These are phyloP conservation scores for Xylaria sp. DNA, from an alignment of 2,329 filamentous ascomycete species.

Conservation along the genomic window DNA sequence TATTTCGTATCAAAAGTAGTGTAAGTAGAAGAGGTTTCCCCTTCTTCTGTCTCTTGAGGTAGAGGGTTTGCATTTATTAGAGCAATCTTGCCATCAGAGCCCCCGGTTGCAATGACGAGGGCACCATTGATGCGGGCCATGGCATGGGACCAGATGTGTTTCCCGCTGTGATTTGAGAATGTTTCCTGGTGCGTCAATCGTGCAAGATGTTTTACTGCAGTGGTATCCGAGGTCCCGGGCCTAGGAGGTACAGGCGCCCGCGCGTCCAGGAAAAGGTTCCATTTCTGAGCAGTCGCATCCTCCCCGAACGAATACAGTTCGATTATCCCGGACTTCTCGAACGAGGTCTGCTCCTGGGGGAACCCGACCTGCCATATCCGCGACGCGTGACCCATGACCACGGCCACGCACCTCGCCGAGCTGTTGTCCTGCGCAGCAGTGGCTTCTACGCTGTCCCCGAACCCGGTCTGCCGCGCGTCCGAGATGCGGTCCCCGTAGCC, in stretches of 20 bases:
- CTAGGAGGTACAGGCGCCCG: conserved; percentile 12
- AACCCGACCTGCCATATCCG: conserved; percentile 89
- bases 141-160: conserved; percentile 84
- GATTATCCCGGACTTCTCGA: conserved; percentile 35
- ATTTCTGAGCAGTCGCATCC: conserved; percentile 76
- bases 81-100: conserved; percentile 75
- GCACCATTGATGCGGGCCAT: conserved; percentile 36
- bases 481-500: conserved; percentile 31
- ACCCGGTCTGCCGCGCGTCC: conserved; percentile 62
- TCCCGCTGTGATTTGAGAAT: conserved; percentile 74
- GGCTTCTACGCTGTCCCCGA: conserved; percentile 49
- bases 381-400: conserved; percentile 83
- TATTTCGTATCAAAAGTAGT: conserved; percentile 10
- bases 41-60: not conserved
- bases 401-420: conserved; percentile 58
- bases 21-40: not conserved
- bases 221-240: not conserved
- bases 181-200: conserved; percentile 56
- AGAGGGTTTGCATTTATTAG: conserved; percentile 40
- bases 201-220: conserved; percentile 12
- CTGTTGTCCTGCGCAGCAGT: conserved; percentile 33
- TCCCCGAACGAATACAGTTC: conserved; percentile 80
- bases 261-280: conserved; percentile 57
- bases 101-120: conserved; percentile 69
- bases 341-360: conserved; percentile 38